Evolutionary conservation across 192 early-diverging fungal species (phyloP).

Genomic region (Thoreauomyces humboldtii): DNA sequence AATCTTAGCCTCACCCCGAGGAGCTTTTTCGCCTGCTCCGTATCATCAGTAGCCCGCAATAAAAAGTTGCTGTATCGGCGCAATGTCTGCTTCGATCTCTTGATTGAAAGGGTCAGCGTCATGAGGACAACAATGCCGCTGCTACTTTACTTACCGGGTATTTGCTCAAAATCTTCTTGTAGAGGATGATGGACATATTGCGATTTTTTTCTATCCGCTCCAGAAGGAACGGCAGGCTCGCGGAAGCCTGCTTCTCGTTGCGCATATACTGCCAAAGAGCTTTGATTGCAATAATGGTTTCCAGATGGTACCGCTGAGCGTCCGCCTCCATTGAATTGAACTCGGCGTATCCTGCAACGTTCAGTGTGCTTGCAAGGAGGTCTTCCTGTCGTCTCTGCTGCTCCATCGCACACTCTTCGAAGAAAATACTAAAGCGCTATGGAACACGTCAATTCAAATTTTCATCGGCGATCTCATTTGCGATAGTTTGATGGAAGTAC

Average conservation of each 20-base stretch:
- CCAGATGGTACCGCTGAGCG: conserved; percentile 18
- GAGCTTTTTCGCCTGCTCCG: conserved; percentile 14
- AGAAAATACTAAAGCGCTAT: conserved; percentile 22
- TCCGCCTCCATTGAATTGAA: conserved; percentile 15
- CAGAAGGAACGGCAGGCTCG: conserved; percentile 15
- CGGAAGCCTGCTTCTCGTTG: background rate
- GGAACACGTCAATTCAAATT: too few relatives aligned
- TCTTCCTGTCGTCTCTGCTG: conserved; percentile 25
- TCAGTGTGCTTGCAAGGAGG: conserved; percentile 11
- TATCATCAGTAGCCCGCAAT: conserved; percentile 1
- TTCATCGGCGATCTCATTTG: too few relatives aligned
- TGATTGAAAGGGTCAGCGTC: too few relatives aligned
- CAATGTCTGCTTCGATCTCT: conserved; percentile 19
- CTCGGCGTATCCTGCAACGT: conserved; percentile 24
- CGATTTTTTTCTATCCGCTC: conserved; percentile 4
- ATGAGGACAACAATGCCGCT: too few relatives aligned
- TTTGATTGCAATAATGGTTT: conserved; percentile 15
- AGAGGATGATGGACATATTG: background rate
- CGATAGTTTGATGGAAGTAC: too few relatives aligned
- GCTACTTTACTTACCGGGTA: conserved; percentile 21
- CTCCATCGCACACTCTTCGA: conserved; percentile 23
- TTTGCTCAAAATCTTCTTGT: conserved; percentile 17
- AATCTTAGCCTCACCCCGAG: background rate
- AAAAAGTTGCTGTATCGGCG: conserved; percentile 22
- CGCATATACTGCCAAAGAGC: conserved; percentile 20